Percentiles rank a stretch among this genome's conserved stretches.
phyloP scores from a whole-genome alignment of 2,329 filamentous ascomycete species.

The Penicillium sp. region DNA sequence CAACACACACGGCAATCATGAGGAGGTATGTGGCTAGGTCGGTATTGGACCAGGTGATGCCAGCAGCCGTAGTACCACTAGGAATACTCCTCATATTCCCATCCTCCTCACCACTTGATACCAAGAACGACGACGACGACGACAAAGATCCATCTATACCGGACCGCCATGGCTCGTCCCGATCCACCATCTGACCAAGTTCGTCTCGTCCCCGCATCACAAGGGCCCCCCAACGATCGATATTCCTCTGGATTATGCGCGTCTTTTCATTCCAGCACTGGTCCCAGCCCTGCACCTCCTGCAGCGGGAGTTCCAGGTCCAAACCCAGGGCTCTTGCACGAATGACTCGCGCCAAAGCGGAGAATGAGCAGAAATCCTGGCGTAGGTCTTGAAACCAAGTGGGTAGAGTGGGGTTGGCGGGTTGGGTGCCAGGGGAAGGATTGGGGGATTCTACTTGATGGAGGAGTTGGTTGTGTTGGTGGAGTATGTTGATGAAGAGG shows the following conservation, averaged over 20 bases:
- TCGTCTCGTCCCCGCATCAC: background rate
- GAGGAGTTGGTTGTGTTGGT: background rate
- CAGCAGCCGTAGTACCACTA: no score
- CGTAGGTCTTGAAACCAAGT: background rate
- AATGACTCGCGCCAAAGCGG: background rate
- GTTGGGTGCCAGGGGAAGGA: no score
- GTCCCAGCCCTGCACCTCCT: background rate
- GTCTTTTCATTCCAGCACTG: background rate
- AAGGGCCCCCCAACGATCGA: background rate
- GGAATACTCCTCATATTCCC: background rate
- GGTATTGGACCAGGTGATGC: background rate
- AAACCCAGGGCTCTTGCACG: background rate
- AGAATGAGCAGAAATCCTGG: background rate
- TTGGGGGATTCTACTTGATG: background rate
- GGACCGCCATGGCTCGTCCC: no score
- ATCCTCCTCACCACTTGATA: no score
- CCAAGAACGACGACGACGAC: background rate
- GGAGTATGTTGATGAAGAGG: background rate
- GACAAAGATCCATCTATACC: no score
- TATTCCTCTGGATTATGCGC: background rate
- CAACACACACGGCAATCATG: background rate
- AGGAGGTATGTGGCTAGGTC: background rate
- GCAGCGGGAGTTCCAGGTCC: no score
- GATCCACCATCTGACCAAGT: no score
- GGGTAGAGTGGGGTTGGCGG: no score